Evolutionary conservation across 805 yeast species (phyloP), one percentile per base, ranked within the genome.

Genomic region (Wickerhamomyces ciferrii): DNA sequence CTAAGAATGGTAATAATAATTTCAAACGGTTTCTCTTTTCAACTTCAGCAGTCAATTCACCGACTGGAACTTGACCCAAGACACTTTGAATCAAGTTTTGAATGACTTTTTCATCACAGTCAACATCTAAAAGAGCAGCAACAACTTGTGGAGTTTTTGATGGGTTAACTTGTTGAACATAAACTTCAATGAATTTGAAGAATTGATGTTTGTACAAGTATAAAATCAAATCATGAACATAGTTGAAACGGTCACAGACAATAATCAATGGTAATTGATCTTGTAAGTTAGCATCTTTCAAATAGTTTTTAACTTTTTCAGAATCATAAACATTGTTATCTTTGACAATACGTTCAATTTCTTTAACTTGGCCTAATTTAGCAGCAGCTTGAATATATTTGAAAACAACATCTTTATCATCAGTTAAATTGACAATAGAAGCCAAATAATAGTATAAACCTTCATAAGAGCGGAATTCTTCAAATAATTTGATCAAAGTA

Each of bases 151-250:
- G 96, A 17, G 99, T 88, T 65, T 87, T 88, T 9, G 95, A 74
- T 45, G 99, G 96, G 70, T 94, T 94, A 44, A 94, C 98, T 65
- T 90, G 96, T 72, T 94, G 98, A 47, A 94, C 99, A 61, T 92
- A 94, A 42, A 94, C 96, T 72, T 94, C 98, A 68, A 94, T 94
- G 59, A 92, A 94, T 68, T 94, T 90, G 81, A 90, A 87, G 70
- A 83, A 92, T 68, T 92, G 91, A 70, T 91, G 87, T 74, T 92
- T 94, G 83, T 94, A 94, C 65, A 94, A 76, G 71, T 87, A 94
- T 61, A 94, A 77, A 47, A 94, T 83, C 71, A 94, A 79, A 67
- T 94, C 99, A 66, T 94, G 98, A 46, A 91, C 89, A 66, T 82
- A 94, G 66, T 83, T 75, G 71, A 75, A 88, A 63, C 97, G 82